Evolutionary conservation across 805 yeast species (phyloP).

Genomic region (Yarrowia sp.): DNA sequence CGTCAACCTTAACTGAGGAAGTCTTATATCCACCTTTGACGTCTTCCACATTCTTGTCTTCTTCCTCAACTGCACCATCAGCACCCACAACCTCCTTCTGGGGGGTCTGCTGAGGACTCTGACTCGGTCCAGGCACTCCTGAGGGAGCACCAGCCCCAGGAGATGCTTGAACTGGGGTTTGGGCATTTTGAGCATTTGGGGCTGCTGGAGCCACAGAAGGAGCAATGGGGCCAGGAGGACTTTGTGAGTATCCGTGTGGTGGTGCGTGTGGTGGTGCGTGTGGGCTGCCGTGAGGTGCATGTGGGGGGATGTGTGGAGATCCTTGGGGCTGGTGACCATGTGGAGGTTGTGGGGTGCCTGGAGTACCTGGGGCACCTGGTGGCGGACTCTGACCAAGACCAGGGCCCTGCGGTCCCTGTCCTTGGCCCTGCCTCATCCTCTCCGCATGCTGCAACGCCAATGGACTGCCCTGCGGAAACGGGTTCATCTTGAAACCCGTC

Average conservation of each 20-base stretch:
- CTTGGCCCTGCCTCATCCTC: neutral
- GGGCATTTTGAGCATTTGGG: too few species aligned
- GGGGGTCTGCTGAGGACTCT: too few species aligned
- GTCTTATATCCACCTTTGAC: too few species aligned
- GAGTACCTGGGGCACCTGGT: neutral
- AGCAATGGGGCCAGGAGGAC: neutral
- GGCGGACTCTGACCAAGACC: neutral
- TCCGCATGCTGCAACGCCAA: slow-evolving; percentile 8
- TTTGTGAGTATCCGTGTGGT: neutral
- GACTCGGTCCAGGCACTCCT: too few species aligned
- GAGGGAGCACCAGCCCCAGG: too few species aligned
- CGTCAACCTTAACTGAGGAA: too few species aligned
- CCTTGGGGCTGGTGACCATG: too few species aligned
- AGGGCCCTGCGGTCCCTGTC: neutral
- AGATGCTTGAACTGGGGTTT: too few species aligned
- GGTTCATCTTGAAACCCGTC: slow-evolving; percentile 11
- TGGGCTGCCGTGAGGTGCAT: neutral
- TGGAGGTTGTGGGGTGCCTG: neutral
- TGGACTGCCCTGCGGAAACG: slow-evolving; percentile 3
- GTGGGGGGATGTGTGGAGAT: too few species aligned
- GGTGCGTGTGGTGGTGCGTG: neutral
- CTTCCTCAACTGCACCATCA: neutral
- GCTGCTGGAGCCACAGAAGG: neutral
- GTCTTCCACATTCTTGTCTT: neutral
- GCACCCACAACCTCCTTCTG: neutral